Base-by-base conservation (phyloP, 139 green algal genomes). In the Chlamydomonas eustigma region DNA sequence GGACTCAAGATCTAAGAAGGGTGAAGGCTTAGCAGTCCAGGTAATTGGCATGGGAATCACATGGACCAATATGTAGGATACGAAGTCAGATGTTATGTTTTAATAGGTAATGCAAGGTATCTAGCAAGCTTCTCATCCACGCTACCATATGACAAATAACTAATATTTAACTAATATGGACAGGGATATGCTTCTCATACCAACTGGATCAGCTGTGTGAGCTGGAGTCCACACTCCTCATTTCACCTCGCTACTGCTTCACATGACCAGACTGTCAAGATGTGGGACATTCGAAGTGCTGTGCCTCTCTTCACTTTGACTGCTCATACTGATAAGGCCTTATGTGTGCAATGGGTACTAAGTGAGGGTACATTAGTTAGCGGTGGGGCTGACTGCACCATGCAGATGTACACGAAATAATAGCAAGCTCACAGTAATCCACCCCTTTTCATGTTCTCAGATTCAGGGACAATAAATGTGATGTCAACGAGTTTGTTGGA, bases 131-230 rank as follows among this genome's bases (percentile, higher is more conserved):
- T n/a, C n/a, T n/a, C n/a, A n/a, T n/a, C n/a, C n/a, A n/a, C n/a
- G n/a, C n/a, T n/a, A n/a, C n/a, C n/a, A n/a, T n/a, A n/a, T n/a
- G n/a, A n/a, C n/a, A n/a, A n/a, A n/a, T n/a, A n/a, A n/a, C n/a
- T n/a, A n/a, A n/a, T n/a, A n/a, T n/a, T n/a, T n/a, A n/a, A n/a
- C n/a, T n/a, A n/a, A n/a, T n/a, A n/a, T n/a, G n/a, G n/a, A n/a
- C 18, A 28, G 50, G 50, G 39, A 2, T 80, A 78, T 24, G 37
- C 51, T 5, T 89, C 82, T 0, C 91, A 96, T 71, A 80, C 72
- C 22, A 81, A 81, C 36, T 96, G 93, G 90, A 86, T 98, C 12
- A 74, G 77, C 1, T 72, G 50, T 1, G 58, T 97, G 1, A 78
- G 83, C 0, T 97, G 92, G 91, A 79, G 87, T 64, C 84, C 86